A percentile compares a stretch with the other conserved stretches of the same genome.
These are phyloP conservation scores for Edaphochlamys debaryana DNA, from an alignment of 139 green algal genomes.

Conservation along the genomic window DNA sequence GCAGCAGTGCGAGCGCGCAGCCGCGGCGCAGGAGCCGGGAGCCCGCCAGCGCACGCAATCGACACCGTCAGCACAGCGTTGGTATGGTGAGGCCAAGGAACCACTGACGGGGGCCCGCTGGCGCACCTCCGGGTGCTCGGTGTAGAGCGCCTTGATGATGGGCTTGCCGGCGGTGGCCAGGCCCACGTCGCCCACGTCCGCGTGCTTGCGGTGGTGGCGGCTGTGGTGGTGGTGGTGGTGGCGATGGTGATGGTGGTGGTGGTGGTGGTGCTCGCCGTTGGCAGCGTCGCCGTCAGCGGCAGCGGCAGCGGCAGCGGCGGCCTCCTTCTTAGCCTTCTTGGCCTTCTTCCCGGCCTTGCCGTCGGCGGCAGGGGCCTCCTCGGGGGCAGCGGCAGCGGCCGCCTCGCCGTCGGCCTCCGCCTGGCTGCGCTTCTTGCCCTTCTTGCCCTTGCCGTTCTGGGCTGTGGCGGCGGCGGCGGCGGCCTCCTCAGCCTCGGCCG, in stretches of 20 bases:
- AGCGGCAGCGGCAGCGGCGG: not conserved
- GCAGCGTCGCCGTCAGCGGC: not conserved
- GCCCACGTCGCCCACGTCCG: conserved; percentile 62
- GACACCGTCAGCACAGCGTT: no score
- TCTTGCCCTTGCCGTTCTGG: not conserved
- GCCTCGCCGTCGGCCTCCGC: not conserved
- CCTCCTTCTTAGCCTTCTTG: not conserved
- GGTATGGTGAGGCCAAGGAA: no score
- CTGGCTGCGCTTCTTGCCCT: not conserved
- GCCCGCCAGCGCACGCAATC: no score
- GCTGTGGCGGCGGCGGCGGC: not conserved
- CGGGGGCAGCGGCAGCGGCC: not conserved
- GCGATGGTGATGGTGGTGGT: conserved; percentile 12
- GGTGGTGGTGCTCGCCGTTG: not conserved
- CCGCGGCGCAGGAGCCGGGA: no score
- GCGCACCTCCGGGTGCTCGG: conserved; percentile 61
- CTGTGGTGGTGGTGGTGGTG: conserved; percentile 30
- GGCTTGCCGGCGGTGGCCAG: conserved; percentile 57
- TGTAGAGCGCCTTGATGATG: conserved; percentile 76
- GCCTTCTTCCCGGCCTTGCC: not conserved
- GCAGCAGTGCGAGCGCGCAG: no score
- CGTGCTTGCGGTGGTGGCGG: conserved; percentile 35
- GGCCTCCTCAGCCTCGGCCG: not conserved
- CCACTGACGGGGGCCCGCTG: no score
- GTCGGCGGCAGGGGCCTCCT: not conserved